Evolutionary conservation across 2,329 filamentous ascomycete species (phyloP).

Genomic region (Dothistroma pini): DNA sequence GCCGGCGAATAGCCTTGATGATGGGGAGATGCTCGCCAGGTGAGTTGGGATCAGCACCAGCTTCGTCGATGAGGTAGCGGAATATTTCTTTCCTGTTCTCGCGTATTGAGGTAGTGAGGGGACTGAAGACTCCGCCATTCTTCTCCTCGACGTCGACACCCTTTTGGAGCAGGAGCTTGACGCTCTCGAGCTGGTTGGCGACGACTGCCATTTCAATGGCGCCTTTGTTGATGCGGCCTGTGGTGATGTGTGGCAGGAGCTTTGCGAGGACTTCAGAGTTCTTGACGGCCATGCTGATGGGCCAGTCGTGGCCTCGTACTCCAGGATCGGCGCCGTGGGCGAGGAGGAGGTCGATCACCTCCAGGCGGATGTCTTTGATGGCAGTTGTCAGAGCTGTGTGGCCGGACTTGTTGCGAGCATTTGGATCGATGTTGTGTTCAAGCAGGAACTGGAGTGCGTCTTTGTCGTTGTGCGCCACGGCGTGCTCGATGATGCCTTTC

Average conservation of each 20-base stretch:
- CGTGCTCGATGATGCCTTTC: constrained; percentile 63
- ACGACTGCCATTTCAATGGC: constrained; percentile 65
- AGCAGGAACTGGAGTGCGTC: constrained; percentile 60
- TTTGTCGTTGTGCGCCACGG: constrained; percentile 59
- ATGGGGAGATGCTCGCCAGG: constrained; percentile 68
- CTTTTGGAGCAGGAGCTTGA: constrained; percentile 61
- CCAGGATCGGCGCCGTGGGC: constrained; percentile 59
- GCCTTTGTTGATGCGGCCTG: constrained; percentile 61
- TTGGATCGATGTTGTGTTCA: constrained; percentile 57
- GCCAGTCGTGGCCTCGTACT: constrained; percentile 65
- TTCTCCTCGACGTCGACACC: constrained; percentile 68
- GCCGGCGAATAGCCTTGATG: constrained; percentile 64
- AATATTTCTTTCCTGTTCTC: constrained; percentile 61
- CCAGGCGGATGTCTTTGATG: constrained; percentile 57
- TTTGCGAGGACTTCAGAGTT: constrained; percentile 58
- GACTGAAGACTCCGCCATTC: constrained; percentile 68
- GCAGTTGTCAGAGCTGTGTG: constrained; percentile 63
- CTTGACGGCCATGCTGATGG: constrained; percentile 64
- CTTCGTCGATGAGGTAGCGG: constrained; percentile 54
- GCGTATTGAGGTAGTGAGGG: constrained; percentile 63
- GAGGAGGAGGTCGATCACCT: constrained; percentile 59
- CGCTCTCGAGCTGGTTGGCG: constrained; percentile 62
- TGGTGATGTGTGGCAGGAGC: constrained; percentile 55
- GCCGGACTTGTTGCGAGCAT: constrained; percentile 55
- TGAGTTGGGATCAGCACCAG: constrained; percentile 61